Percentiles rank a stretch among this genome's conserved stretches.
Conservation (phyloP, 352 stramenopile genomes). For the Phytophthora megakarya region DNA sequence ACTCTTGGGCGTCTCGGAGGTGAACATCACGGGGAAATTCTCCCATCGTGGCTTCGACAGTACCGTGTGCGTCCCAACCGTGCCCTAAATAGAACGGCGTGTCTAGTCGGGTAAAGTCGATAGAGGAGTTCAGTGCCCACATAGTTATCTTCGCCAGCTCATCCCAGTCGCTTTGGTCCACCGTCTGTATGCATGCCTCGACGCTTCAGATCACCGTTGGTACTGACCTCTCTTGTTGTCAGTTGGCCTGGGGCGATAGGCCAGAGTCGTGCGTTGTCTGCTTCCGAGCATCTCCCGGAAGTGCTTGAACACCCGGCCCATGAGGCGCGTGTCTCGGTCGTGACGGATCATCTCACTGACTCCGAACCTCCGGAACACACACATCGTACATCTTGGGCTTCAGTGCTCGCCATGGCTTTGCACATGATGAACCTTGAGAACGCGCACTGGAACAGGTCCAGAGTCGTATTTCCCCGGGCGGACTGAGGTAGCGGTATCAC, state of each 20-base stretch:
- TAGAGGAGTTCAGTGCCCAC: conserved; percentile 28
- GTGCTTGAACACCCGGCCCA: neutral
- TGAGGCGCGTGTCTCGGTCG: no score
- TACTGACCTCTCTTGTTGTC: neutral
- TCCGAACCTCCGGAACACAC: no score
- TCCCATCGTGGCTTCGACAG: conserved; percentile 4
- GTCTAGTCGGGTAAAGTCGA: no score
- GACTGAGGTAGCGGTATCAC: no score
- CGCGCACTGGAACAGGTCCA: no score
- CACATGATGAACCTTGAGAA: no score
- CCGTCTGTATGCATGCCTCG: conserved; percentile 23
- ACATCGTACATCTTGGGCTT: no score
- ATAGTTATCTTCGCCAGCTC: conserved; percentile 27
- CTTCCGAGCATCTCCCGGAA: neutral
- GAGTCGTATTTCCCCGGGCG: no score
- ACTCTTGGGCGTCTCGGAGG: conserved; percentile 3
- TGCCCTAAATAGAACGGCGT: conserved; percentile 29
- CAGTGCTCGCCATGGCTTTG: no score
- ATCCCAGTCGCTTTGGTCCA: conserved; percentile 40
- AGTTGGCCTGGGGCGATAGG: neutral
- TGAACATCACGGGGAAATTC: neutral
- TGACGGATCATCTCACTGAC: no score
- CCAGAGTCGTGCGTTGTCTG: neutral
- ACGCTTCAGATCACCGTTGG: conserved; percentile 23
- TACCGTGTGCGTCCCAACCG: conserved; percentile 25